Evolutionary conservation across 2,329 filamentous ascomycete species (phyloP).

Genomic region (Endothia cerciana): DNA sequence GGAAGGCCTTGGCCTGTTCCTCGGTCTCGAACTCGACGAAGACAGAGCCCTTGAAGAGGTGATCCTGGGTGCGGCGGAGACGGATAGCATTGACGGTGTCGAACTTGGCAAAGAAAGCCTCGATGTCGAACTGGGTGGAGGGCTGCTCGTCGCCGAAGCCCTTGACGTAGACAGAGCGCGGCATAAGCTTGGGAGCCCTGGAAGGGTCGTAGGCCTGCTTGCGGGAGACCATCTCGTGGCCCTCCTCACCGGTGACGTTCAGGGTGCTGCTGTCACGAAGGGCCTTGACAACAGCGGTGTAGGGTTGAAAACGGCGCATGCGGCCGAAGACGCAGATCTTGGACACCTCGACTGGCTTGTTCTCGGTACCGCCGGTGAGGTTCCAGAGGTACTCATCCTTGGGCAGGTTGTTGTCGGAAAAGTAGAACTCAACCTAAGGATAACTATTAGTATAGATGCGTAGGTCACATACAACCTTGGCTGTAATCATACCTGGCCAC

Average conservation of each 20-base stretch:
- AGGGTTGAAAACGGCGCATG: slow-evolving; percentile 93
- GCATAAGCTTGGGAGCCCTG: slow-evolving; percentile 64
- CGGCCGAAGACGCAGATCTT: slow-evolving; percentile 87
- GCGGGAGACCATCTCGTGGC: slow-evolving; percentile 73
- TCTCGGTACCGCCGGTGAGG: slow-evolving; percentile 75
- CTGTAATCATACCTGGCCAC: slow-evolving; percentile 69
- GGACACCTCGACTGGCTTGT: slow-evolving; percentile 79
- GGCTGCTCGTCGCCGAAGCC: slow-evolving; percentile 87
- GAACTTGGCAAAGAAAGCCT: slow-evolving; percentile 84
- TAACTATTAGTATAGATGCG: slow-evolving; percentile 25
- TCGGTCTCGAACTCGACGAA: slow-evolving; percentile 90
- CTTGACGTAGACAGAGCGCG: slow-evolving; percentile 87
- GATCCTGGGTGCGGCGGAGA: slow-evolving; percentile 74
- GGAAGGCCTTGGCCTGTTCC: slow-evolving; percentile 78
- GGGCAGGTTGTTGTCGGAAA: slow-evolving; percentile 87
- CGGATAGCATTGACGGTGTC: slow-evolving; percentile 82
- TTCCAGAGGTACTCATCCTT: slow-evolving; percentile 87
- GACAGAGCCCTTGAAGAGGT: slow-evolving; percentile 91
- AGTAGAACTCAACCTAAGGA: slow-evolving; percentile 90
- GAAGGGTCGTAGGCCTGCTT: slow-evolving; percentile 70
- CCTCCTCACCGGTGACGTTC: slow-evolving; percentile 70
- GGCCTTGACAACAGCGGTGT: slow-evolving; percentile 79
- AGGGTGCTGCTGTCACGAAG: slow-evolving; percentile 68
- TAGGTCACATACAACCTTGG: not conserved
- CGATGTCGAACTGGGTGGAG: slow-evolving; percentile 89